Percentiles rank a stretch among this genome's conserved stretches.
These are phyloP conservation scores for Solanum virginianum DNA, from an alignment of 257 asterid species.

Conservation along the genomic window DNA sequence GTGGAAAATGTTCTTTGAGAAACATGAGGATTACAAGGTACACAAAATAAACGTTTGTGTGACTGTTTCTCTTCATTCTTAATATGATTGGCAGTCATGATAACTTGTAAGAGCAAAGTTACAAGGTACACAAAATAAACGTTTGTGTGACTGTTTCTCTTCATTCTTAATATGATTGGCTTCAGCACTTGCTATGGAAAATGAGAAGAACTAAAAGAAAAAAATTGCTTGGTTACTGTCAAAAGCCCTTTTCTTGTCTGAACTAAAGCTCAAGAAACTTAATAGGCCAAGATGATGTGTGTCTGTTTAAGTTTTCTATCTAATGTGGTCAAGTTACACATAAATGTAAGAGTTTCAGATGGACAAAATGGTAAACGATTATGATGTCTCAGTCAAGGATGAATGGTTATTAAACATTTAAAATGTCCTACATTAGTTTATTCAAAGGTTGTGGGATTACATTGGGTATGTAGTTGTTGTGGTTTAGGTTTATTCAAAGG, in stretches of 20 bases:
- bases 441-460: not conserved
- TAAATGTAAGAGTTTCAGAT: not conserved
- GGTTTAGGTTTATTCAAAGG: not conserved
- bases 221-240: not conserved
- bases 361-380: not conserved
- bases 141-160: not conserved
- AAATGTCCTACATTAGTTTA: not conserved
- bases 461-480: not conserved
- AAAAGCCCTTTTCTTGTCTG: not conserved
- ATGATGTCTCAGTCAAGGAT: not conserved
- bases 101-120: no score
- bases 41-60: not conserved
- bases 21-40: constrained; percentile 85
- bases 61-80: not conserved
- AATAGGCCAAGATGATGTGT: not conserved
- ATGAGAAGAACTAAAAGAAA: not conserved
- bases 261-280: not conserved
- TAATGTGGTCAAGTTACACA: not conserved
- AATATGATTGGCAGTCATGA: no score
- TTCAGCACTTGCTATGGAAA: not conserved
- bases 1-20: constrained; percentile 98
- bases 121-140: constrained; percentile 39
- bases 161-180: not conserved
- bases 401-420: not conserved
- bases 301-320: not conserved